Base-by-base conservation (phyloP, 2,329 filamentous ascomycete species). In the Shiraia sp. region DNA sequence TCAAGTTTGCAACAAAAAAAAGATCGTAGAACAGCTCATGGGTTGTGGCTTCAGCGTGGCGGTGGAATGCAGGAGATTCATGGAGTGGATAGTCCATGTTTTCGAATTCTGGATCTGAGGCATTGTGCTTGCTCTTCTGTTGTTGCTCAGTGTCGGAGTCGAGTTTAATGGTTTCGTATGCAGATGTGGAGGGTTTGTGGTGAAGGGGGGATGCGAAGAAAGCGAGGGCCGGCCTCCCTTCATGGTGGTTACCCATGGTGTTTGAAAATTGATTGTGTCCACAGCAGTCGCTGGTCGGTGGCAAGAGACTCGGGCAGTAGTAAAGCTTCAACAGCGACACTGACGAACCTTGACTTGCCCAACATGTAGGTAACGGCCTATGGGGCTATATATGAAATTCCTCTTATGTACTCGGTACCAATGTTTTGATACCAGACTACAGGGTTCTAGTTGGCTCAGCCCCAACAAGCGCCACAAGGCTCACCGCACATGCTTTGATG, bases 1-100 rank as follows among this genome's bases (percentile, higher is more conserved):
- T 81, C 39, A 86, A 71, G 53, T 86, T 86, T 15, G 38, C 43
- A 10, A 85, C 79, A 49, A 82, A 80, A 55, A 82, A 82, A 1
- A 83, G 66, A 58, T 82, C 80, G 53, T 79, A 82, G 57, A 82
- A 82, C 3, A 82, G 67, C 55, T 82, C 75, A 31, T 79, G 72
- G n/a, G 77, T 75, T 3, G 72, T 79, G 5, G 78, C 75, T 59
- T 80, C 78, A n/a, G 67, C 63, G 46, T 73, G 70, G 17, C 67
- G 65, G 39, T 70, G 68, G 35, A 76, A 71, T 2, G 45, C 36
- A 5, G 55, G 57, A n/a, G 37, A 48, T 3, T 51, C 39, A 27
- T 50, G 38, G 2, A 51, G 16, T 4, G 22, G 25, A 26, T 25
- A 19, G 39, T 54, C 41, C 32, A 32, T 47, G 27, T 51, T 48